These are phyloP conservation scores for Alternaria infectoria DNA, from an alignment of 2,329 filamentous ascomycete species.

Conservation along the genomic window DNA sequence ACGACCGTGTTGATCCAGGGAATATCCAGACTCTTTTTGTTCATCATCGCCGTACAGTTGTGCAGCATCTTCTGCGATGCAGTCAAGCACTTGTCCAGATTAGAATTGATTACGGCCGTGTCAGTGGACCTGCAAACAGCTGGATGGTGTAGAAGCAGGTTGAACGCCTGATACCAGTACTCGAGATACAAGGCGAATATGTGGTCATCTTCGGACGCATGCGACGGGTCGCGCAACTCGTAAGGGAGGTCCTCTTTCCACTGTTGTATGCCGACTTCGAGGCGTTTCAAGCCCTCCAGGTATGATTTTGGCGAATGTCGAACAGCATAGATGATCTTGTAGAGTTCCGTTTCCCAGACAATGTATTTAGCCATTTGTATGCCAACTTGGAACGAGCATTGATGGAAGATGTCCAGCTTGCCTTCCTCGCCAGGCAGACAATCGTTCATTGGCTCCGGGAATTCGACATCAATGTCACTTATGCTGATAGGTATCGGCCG, in stretches of 20 bases:
- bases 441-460: constrained; percentile 75
- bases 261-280: constrained; percentile 69
- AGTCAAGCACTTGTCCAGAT: constrained; percentile 66
- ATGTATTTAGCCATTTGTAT: constrained; percentile 70
- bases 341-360: constrained; percentile 74
- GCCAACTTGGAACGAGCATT: constrained; percentile 71
- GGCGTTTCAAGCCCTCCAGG: constrained; percentile 64
- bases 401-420: constrained; percentile 50
- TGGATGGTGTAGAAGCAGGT: constrained; percentile 61
- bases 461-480: constrained; percentile 79
- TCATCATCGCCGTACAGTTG: constrained; percentile 64
- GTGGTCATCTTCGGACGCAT: constrained; percentile 54
- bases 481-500: constrained; percentile 75
- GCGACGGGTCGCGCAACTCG: constrained; percentile 60
- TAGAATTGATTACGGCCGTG: constrained; percentile 65
- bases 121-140: constrained; percentile 58
- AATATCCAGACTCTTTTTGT: constrained; percentile 73
- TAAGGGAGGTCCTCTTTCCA: constrained; percentile 71
- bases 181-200: constrained; percentile 58
- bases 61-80: constrained; percentile 69
- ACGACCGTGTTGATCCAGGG: constrained; percentile 79
- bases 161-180: constrained; percentile 57
- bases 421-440: constrained; percentile 68
- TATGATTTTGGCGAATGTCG: constrained; percentile 69
- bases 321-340: constrained; percentile 76